Percentiles rank a stretch among this genome's conserved stretches.
Evolutionary conservation across 2,329 filamentous ascomycete species (phyloP).

Genomic region (Dactylellina haptotyla): DNA sequence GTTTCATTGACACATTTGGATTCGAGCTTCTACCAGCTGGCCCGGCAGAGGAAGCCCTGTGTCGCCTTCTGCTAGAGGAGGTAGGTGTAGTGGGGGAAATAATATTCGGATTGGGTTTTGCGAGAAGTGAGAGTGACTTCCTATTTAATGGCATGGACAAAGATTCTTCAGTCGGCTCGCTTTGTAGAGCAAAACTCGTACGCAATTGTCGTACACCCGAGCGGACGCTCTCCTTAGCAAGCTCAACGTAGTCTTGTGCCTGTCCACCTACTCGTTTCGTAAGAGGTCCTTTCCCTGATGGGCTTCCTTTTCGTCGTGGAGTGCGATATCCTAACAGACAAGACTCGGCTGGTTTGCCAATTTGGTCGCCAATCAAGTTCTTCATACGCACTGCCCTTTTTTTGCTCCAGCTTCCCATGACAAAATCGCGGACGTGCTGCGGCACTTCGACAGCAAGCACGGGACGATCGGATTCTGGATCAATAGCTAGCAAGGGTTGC

Average conservation of each 20-base stretch:
- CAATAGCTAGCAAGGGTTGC: conserved; percentile 41
- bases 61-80: conserved; percentile 42
- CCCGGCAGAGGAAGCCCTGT: conserved; percentile 52
- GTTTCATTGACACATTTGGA: conserved; percentile 40
- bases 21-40: conserved; percentile 51
- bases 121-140: conserved; percentile 46
- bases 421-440: conserved; percentile 49
- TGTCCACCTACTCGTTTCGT: conserved; percentile 29
- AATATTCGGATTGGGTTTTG: conserved; percentile 32
- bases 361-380: conserved; percentile 48
- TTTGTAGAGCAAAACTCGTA: conserved; percentile 52
- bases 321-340: conserved; percentile 26
- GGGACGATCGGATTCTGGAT: conserved; percentile 42
- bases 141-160: conserved; percentile 22
- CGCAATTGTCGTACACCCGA: conserved; percentile 52
- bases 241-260: conserved; percentile 46
- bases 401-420: conserved; percentile 52
- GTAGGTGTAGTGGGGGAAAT: conserved; percentile 11
- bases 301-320: conserved; percentile 25
- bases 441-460: conserved; percentile 49
- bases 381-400: conserved; percentile 50
- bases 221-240: conserved; percentile 51
- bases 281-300: conserved; percentile 31
- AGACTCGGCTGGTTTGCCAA: conserved; percentile 45
- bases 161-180: conserved; percentile 47